Percentiles rank a stretch among this genome's conserved stretches.
Evolutionary conservation across 169 alveolate species (phyloP).

Genomic region (Perkinsus olseni): DNA sequence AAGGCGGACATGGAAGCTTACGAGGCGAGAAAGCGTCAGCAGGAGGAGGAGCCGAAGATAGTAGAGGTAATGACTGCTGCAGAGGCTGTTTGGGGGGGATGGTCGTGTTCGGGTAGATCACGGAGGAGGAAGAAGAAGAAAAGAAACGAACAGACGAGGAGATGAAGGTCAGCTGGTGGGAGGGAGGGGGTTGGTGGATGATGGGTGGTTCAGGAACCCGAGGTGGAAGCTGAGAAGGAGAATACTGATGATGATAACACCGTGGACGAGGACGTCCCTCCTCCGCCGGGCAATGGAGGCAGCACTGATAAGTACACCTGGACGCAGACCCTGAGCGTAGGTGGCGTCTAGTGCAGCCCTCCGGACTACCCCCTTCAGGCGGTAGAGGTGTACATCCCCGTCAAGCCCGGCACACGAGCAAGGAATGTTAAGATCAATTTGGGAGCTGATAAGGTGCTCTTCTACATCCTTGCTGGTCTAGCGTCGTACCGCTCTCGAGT

Average conservation of each 20-base stretch:
- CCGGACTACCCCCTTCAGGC: constrained; percentile 33
- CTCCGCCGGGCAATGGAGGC: constrained; percentile 76
- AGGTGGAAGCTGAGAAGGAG: constrained; percentile 23
- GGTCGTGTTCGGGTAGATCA: neutral
- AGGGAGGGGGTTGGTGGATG: neutral
- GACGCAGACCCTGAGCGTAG: constrained; percentile 77
- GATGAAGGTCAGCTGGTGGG: neutral
- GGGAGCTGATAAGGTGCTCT: neutral
- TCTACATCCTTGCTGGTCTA: neutral
- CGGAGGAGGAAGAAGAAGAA: neutral
- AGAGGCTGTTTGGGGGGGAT: constrained; percentile 14
- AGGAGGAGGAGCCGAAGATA: constrained; percentile 20
- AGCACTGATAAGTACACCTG: constrained; percentile 77
- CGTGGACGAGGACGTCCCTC: constrained; percentile 34
- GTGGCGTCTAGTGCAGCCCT: constrained; percentile 39
- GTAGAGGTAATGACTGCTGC: constrained; percentile 46
- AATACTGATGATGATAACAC: constrained; percentile 33
- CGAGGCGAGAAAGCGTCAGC: neutral
- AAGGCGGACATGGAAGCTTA: neutral
- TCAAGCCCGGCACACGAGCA: constrained; percentile 39
- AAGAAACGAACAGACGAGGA: neutral
- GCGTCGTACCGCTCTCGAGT: too few species aligned
- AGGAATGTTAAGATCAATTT: neutral
- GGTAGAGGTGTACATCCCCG: constrained; percentile 45
- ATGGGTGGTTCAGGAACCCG: neutral